Evolutionary conservation across 2,329 filamentous ascomycete genomes (phyloP).

Genomic region (Colletotrichum aenigma): DNA sequence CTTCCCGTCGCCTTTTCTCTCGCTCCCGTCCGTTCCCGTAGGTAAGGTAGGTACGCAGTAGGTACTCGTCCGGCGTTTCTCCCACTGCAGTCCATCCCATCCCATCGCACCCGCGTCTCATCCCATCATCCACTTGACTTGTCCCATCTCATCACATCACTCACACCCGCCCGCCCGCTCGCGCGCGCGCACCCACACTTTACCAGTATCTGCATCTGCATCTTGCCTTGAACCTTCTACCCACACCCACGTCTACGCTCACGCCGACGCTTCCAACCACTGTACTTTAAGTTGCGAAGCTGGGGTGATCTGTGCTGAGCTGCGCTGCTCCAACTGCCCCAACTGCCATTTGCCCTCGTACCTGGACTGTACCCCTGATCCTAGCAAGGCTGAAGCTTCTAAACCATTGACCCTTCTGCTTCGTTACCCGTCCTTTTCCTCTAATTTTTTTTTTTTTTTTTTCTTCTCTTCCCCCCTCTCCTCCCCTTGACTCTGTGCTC

Average conservation of each 20-base stretch:
- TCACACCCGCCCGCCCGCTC: background rate
- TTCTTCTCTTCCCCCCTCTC: too few species aligned
- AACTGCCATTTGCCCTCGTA: background rate
- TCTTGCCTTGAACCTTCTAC: background rate
- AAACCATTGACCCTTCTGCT: background rate
- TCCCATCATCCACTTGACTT: background rate
- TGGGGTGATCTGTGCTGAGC: too few species aligned
- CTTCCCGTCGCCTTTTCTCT: background rate
- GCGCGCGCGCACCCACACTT: background rate
- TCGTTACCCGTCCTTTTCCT: background rate
- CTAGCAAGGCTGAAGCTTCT: background rate
- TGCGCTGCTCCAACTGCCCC: background rate
- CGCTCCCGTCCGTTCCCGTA: background rate
- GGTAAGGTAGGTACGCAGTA: too few species aligned
- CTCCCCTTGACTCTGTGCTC: too few species aligned
- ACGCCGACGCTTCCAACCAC: background rate
- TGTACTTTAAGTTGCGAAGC: background rate
- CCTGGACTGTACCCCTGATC: background rate
- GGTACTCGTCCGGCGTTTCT: background rate
- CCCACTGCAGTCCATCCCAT: background rate
- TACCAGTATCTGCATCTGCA: background rate
- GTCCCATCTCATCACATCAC: background rate
- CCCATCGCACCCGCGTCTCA: background rate
- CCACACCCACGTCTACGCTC: background rate
- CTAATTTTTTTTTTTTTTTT: background rate